Evolutionary conservation across 129 eudicot species (phyloP), one percentile per base, ranked within the genome.

Genomic region (Tagetes erecta): DNA sequence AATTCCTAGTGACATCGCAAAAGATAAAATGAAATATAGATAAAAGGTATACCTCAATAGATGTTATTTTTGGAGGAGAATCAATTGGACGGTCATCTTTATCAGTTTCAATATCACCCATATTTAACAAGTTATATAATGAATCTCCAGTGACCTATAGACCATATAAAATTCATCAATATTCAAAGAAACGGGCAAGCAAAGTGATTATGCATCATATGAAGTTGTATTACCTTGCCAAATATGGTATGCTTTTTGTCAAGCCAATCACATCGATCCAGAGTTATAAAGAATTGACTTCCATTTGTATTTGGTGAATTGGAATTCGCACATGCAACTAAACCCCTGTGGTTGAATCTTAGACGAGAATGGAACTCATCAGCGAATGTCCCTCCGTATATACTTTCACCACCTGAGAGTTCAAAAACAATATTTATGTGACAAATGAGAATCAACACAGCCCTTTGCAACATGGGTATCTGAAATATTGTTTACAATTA

Each of bases 221-320:
- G 36, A 79, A 49, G 27, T 1, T 45, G n/a, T 45, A 44, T 87
- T 86, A 90, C 98, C 89, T 93, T 93, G 75, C 98, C 98, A 74
- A 93, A 93, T 42, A 93, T 93, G 8, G 97, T 93, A 75, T 93
- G 90, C 78, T 93, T 93, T 76, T 81, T 88, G 82, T 93, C 97
- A 78, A 93, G 92, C 96, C 96, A 93, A 73, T 93, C 98, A 83
- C 98, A 90, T 53, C 96, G 97, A 78, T 93, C 98, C 50, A 93
- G 80, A 11, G 98, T 83, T 13, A 93, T 84, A 76, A 93, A 93
- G 84, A 93, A 93, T 70, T 93, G 98, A 80, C 98, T 93, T 68
- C 92, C 98, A 72, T 93, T 93, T 63, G 98, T 84, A 83, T 90
- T 82, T 53, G 92, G 87, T 49, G 87, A 6, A 60, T 89, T 91